phyloP scores from a whole-genome alignment of 2,329 filamentous ascomycete genomes.

The Fusarium continuum region DNA sequence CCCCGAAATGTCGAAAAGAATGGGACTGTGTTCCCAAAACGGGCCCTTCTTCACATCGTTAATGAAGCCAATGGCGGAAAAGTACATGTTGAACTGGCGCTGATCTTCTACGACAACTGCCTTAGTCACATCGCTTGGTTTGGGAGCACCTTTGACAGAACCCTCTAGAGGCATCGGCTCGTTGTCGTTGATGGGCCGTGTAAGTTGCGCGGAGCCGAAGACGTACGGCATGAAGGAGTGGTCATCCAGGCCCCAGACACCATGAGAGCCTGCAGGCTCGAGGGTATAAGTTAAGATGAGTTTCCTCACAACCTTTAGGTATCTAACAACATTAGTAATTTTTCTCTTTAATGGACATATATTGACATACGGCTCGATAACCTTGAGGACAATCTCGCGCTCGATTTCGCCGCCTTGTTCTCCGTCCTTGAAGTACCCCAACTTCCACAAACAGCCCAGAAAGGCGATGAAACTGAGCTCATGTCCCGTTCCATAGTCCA shows the following conservation, averaged over 20 bases:
- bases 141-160: constrained; percentile 75
- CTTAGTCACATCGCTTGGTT: constrained; percentile 75
- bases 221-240: constrained; percentile 95
- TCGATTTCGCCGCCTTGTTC: constrained; percentile 67
- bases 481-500: constrained; percentile 97
- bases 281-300: constrained; percentile 92
- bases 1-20: constrained; percentile 92
- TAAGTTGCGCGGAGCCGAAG: constrained; percentile 90
- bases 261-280: constrained; percentile 94
- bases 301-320: constrained; percentile 80
- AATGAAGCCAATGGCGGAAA: constrained; percentile 95
- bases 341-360: not conserved
- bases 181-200: constrained; percentile 73
- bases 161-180: constrained; percentile 79
- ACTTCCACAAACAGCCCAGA: constrained; percentile 87
- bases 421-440: constrained; percentile 77
- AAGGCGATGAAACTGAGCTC: constrained; percentile 96
- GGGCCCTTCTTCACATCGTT: constrained; percentile 96
- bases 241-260: constrained; percentile 98
- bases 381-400: constrained; percentile 79
- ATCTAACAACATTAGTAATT: constrained; percentile 58
- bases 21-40: constrained; percentile 97
- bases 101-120: constrained; percentile 70
- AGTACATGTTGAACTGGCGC: constrained; percentile 83
- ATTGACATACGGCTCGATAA: constrained; percentile 79